A percentile compares a stretch with the other conserved stretches of the same genome.
phyloP scores from a whole-genome alignment of 108 stramenopile species.

The Bacterosira constricta region DNA sequence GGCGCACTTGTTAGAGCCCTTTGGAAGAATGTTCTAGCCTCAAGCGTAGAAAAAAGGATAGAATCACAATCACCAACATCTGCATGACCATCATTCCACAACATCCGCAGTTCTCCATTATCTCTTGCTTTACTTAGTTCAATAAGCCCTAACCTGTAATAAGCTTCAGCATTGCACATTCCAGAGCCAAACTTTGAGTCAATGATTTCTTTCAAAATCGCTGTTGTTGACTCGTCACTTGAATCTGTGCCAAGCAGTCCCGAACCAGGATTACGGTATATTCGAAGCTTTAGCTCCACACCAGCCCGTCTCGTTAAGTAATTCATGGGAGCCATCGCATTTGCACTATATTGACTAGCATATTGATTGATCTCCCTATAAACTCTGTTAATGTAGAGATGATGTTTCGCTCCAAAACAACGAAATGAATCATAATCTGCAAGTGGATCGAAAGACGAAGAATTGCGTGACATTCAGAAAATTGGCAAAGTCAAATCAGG shows the following conservation, averaged over 20 bases:
- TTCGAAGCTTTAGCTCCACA: conserved; percentile 26
- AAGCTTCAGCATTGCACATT: conserved; percentile 53
- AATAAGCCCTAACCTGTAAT: conserved; percentile 55
- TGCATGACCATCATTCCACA: conserved; percentile 51
- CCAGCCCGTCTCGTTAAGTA: neutral
- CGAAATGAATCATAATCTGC: conserved; percentile 31
- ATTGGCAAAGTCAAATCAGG: neutral
- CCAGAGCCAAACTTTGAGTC: neutral
- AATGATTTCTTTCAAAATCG: conserved; percentile 3
- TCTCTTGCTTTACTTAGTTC: conserved; percentile 42
- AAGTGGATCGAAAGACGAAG: neutral
- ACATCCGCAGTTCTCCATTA: conserved; percentile 28
- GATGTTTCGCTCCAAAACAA: conserved; percentile 9
- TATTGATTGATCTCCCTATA: neutral
- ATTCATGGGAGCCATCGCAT: neutral
- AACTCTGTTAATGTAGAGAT: conserved; percentile 1
- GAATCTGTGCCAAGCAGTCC: neutral
- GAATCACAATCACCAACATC: neutral
- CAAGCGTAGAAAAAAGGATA: neutral
- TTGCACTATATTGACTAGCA: neutral
- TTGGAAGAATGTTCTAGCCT: conserved; percentile 41
- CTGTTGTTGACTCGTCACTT: neutral
- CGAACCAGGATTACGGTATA: neutral
- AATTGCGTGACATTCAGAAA: too few species aligned
- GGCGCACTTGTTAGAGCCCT: conserved; percentile 16